phyloP scores from a whole-genome alignment of 305 asterid genomes.

The Fraxinus velutina region DNA sequence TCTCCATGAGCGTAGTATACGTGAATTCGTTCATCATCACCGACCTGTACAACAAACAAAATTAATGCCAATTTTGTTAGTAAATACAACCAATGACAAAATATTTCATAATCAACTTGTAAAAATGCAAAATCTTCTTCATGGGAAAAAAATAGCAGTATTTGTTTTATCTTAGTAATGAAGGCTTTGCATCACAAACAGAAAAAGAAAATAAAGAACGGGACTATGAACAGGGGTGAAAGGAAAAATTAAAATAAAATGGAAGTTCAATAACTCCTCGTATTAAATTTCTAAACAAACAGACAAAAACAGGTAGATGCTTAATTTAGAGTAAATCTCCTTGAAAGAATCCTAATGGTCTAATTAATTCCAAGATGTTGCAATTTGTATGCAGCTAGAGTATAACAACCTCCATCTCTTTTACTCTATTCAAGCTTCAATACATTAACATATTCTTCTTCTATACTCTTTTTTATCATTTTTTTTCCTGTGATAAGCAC shows the following conservation, averaged over 20 bases:
- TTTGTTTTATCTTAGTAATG: background rate
- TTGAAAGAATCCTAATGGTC: background rate
- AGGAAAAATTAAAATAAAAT: background rate
- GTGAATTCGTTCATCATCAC: conserved; percentile 92
- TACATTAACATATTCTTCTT: background rate
- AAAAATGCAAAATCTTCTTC: conserved; percentile 14
- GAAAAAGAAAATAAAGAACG: conserved; percentile 1
- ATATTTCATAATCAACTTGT: background rate
- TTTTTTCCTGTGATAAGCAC: background rate
- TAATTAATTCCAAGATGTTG: background rate
- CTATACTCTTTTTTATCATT: background rate
- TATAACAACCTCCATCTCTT: background rate
- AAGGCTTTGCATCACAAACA: background rate
- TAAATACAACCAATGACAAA: conserved; percentile 16
- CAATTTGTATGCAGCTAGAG: background rate
- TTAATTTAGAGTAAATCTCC: background rate
- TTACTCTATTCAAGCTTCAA: background rate
- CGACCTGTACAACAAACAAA: conserved; percentile 57
- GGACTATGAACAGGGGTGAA: background rate
- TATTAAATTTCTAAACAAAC: background rate
- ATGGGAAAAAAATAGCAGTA: background rate
- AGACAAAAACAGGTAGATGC: background rate
- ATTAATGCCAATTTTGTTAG: conserved; percentile 23
- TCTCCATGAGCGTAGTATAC: conserved; percentile 99
- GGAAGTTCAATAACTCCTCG: background rate